Percentiles rank a stretch among this genome's conserved stretches.
Evolutionary conservation across 164 flowering plant species (phyloP).

Genomic region (Kingdonia uniflora): DNA sequence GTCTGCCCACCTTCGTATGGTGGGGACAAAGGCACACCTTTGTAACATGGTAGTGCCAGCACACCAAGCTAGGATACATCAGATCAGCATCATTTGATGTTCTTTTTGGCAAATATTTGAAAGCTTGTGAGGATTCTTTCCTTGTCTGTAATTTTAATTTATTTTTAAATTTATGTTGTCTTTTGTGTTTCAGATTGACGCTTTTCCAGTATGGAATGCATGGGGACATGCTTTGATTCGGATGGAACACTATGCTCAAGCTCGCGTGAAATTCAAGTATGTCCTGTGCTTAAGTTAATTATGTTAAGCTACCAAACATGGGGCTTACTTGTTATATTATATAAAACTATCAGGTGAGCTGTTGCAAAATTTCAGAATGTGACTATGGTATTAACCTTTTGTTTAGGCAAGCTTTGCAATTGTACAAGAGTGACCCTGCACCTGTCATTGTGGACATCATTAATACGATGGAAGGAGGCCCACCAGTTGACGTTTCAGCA

Average conservation of each 20-base stretch:
- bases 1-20: no score
- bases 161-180: neutral
- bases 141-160: neutral
- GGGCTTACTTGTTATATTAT: no score
- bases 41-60: no score
- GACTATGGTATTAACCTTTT: no score
- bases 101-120: no score
- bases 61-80: no score
- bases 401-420: slow-evolving; percentile 92
- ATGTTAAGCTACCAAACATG: no score
- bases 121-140: neutral
- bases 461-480: slow-evolving; percentile 89
- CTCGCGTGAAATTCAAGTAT: slow-evolving; percentile 96
- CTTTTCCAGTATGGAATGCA: slow-evolving; percentile 94
- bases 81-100: no score
- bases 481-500: slow-evolving; percentile 90
- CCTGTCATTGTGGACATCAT: slow-evolving; percentile 71
- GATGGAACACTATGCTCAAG: slow-evolving; percentile 95
- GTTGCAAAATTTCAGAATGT: no score
- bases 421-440: slow-evolving; percentile 73
- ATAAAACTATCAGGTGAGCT: no score
- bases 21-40: no score
- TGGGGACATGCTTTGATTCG: slow-evolving; percentile 98
- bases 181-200: slow-evolving; percentile 62
- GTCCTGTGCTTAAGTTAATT: slow-evolving; percentile 8